phyloP scores from a whole-genome alignment of 805 yeast genomes.

The Metschnikowia arizonensis region DNA sequence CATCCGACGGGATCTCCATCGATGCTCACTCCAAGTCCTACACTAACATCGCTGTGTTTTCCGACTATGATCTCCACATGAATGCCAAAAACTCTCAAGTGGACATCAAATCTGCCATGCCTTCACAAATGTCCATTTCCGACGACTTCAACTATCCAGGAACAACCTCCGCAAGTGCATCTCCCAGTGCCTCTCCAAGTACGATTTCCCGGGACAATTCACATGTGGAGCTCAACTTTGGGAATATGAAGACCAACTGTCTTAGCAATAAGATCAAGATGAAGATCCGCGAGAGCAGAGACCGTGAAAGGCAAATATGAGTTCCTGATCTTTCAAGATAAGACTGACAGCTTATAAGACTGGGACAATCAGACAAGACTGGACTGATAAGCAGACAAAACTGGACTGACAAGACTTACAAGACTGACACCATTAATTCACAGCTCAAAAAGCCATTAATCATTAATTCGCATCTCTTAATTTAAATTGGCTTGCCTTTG shows the following conservation, averaged over 20 bases:
- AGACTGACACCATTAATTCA: no score
- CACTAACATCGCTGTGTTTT: conserved; percentile 61
- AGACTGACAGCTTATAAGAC: no score
- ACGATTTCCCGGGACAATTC: conserved; percentile 22
- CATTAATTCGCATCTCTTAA: conserved; percentile 7
- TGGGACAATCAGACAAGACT: no score
- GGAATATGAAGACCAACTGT: conserved; percentile 6
- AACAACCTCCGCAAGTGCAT: conserved; percentile 10
- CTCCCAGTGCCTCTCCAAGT: conserved; percentile 16
- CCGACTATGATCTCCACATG: conserved; percentile 43
- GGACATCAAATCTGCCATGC: conserved; percentile 13
- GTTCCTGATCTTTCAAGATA: no score
- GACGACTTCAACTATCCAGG: conserved; percentile 28
- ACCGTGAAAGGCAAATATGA: no score
- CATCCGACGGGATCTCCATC: conserved; percentile 58
- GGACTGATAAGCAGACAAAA: no score
- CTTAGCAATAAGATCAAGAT: conserved; percentile 34
- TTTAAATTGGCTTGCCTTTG: conserved; percentile 56
- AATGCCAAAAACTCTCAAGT: conserved; percentile 19
- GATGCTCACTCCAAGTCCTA: conserved; percentile 54
- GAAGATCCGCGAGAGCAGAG: conserved; percentile 34
- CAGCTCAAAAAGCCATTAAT: neutral
- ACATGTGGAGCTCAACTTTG: conserved; percentile 34
- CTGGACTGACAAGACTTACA: no score
- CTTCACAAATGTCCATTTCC: conserved; percentile 23